Evolutionary conservation across 148 eudicot species (phyloP).

Genomic region (Rhododendron henanense): DNA sequence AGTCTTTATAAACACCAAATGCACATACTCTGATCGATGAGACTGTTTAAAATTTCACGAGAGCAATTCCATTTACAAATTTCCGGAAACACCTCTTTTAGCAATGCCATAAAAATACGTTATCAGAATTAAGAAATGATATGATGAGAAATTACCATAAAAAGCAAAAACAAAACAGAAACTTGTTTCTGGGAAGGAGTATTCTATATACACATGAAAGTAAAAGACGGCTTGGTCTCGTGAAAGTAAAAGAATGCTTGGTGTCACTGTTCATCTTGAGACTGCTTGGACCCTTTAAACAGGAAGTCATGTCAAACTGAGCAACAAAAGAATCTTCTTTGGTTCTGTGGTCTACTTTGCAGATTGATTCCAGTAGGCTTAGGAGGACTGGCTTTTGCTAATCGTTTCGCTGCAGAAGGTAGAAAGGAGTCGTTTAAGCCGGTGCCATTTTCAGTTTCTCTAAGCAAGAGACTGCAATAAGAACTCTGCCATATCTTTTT

Average conservation of each 20-base stretch:
- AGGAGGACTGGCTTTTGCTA: slow-evolving; percentile 28
- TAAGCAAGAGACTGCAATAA: not conserved
- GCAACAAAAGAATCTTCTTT: slow-evolving; percentile 30
- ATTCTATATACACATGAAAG: slow-evolving; percentile 10
- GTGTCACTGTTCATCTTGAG: not conserved
- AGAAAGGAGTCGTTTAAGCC: not conserved
- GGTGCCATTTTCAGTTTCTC: not conserved
- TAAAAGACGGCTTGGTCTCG: not conserved
- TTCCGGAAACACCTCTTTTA: not conserved
- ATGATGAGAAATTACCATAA: not conserved
- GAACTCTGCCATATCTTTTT: not conserved
- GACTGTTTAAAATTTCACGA: not conserved
- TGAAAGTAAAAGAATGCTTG: slow-evolving; percentile 1
- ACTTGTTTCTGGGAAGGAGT: not conserved
- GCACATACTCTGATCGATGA: not conserved
- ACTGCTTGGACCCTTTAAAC: not conserved
- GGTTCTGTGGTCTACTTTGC: slow-evolving; percentile 23
- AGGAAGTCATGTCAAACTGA: slow-evolving; percentile 5
- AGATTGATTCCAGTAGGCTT: slow-evolving; percentile 25
- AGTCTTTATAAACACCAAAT: not conserved
- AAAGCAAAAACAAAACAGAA: not conserved
- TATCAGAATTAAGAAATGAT: not conserved
- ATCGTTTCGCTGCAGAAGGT: slow-evolving; percentile 35
- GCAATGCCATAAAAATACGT: not conserved
- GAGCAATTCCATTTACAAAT: not conserved